Conservation (phyloP, 2,329 filamentous ascomycete genomes). For the Ophiostoma novo-ulmi region DNA sequence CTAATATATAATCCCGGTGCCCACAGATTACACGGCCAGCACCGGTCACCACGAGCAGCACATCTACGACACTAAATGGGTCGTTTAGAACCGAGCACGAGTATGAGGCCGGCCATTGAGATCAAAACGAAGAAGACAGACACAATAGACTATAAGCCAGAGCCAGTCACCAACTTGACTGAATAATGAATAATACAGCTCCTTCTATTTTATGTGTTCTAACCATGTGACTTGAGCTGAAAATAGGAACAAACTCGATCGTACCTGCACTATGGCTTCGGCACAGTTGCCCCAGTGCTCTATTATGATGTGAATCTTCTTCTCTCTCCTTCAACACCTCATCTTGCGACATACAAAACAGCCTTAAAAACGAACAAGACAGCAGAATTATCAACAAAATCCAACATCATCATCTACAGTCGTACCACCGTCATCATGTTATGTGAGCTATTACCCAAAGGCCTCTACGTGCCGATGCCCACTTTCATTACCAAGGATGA, state of each 20-base stretch:
- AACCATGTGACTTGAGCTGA: no score
- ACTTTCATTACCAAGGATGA: slow-evolving; percentile 55
- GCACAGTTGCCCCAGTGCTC: no score
- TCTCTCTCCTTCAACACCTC: no score
- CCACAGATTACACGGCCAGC: neutral
- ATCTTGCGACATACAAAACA: no score
- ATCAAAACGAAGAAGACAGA: neutral
- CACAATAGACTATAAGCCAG: neutral
- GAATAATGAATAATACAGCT: no score
- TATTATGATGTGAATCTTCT: no score
- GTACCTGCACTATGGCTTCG: no score
- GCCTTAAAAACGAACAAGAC: neutral
- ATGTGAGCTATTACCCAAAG: slow-evolving; percentile 28
- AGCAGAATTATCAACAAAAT: no score
- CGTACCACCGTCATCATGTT: neutral
- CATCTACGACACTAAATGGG: neutral
- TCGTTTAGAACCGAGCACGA: neutral
- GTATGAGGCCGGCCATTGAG: neutral
- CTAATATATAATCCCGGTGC: neutral
- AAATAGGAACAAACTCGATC: no score
- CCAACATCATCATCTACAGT: neutral
- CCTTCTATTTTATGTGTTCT: no score
- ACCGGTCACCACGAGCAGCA: neutral
- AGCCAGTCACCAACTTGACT: no score
- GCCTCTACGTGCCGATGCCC: slow-evolving; percentile 60